phyloP scores from a whole-genome alignment of 768 basidiomycete species.

The Russula olivacea region DNA sequence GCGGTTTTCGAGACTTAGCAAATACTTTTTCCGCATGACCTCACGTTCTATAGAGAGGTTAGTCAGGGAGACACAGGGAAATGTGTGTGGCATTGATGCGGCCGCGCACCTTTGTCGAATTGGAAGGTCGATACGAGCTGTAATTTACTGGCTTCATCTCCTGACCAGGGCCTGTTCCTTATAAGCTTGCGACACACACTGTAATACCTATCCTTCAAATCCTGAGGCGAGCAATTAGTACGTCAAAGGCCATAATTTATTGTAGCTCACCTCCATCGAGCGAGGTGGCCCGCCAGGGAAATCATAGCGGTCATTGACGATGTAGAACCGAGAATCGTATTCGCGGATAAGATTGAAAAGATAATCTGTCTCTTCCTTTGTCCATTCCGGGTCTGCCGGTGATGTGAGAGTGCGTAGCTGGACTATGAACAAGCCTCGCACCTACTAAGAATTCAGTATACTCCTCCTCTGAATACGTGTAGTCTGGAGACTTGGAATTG shows the following conservation, averaged over 20 bases:
- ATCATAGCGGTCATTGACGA: conserved; percentile 87
- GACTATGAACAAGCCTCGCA: conserved; percentile 27
- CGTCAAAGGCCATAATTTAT: neutral
- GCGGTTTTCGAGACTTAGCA: conserved; percentile 81
- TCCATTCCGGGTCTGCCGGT: conserved; percentile 70
- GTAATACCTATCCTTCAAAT: conserved; percentile 92
- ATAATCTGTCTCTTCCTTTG: conserved; percentile 90
- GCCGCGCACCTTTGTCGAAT: conserved; percentile 79
- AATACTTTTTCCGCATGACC: conserved; percentile 79
- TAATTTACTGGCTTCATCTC: conserved; percentile 68
- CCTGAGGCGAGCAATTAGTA: conserved; percentile 40
- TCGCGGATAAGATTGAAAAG: conserved; percentile 74
- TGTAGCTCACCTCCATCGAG: conserved; percentile 59
- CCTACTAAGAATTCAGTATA: conserved; percentile 77
- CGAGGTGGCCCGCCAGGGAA: conserved; percentile 50
- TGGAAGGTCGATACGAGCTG: conserved; percentile 63
- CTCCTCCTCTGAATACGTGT: conserved; percentile 80
- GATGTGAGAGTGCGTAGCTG: neutral
- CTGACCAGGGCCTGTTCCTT: conserved; percentile 75
- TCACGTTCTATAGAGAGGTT: conserved; percentile 60
- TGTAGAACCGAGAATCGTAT: conserved; percentile 85
- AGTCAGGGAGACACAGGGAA: neutral
- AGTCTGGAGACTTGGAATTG: conserved; percentile 58
- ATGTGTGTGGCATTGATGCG: neutral
- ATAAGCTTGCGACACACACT: conserved; percentile 85